phyloP scores from a whole-genome alignment of 108 stramenopile genomes.

The Licmophora abbreviata region DNA sequence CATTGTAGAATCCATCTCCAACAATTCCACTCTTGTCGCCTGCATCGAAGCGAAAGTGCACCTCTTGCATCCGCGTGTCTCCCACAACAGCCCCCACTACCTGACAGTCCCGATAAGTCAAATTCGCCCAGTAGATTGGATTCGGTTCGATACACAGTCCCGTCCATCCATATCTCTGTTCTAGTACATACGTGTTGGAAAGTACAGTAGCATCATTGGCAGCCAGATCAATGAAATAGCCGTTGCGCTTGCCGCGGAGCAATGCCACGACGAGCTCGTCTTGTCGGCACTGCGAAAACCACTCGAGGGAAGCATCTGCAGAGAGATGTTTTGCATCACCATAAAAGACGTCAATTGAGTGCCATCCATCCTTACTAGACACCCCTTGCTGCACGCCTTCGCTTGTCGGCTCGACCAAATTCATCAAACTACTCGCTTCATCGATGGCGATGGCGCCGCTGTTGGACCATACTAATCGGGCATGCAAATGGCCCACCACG shows the following conservation, averaged over 20 bases:
- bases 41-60: constrained; percentile 20
- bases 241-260: constrained; percentile 21
- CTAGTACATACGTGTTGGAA: constrained; percentile 40
- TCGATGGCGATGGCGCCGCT: not conserved
- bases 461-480: not conserved
- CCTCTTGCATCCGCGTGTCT: constrained; percentile 18
- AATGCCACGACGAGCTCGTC: constrained; percentile 27
- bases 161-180: constrained; percentile 12
- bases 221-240: constrained; percentile 56
- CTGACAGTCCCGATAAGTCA: constrained; percentile 26
- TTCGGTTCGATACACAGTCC: constrained; percentile 20
- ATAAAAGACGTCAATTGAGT: constrained; percentile 5
- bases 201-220: constrained; percentile 40
- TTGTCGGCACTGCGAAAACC: constrained; percentile 36
- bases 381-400: not conserved
- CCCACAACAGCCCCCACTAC: constrained; percentile 44
- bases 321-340: not conserved
- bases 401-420: not conserved
- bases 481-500: not conserved
- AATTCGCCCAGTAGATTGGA: constrained; percentile 20
- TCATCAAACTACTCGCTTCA: not conserved
- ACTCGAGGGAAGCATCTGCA: not conserved
- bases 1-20: constrained; percentile 41
- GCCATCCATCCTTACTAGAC: constrained; percentile 1
- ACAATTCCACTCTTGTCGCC: constrained; percentile 46